A percentile compares a stretch with the other conserved stretches of the same genome.
phyloP scores from a whole-genome alignment of 805 yeast species.

The Kurtzmaniella fragi region DNA sequence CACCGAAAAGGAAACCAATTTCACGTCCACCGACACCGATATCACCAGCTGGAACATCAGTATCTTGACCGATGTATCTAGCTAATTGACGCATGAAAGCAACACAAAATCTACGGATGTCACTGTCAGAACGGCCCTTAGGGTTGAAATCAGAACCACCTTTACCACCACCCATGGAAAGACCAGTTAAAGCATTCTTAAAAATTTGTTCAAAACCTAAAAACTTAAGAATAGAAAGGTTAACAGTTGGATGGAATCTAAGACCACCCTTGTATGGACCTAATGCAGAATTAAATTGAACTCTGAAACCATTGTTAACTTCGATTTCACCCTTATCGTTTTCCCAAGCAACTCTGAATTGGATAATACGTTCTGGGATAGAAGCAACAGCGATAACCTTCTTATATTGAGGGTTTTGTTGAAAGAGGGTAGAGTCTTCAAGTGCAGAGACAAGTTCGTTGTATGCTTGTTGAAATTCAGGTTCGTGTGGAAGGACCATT shows the following conservation, averaged over 20 bases:
- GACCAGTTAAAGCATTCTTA: constrained; percentile 96
- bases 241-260: constrained; percentile 96
- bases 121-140: constrained; percentile 87
- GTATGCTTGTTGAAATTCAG: constrained; percentile 99
- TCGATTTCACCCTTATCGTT: constrained; percentile 87
- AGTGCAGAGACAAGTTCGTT: constrained; percentile 85
- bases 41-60: constrained; percentile 99
- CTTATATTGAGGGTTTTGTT: constrained; percentile 84
- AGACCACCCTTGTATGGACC: constrained; percentile 99
- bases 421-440: constrained; percentile 86
- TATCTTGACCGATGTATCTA: constrained; percentile 94
- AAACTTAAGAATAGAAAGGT: constrained; percentile 90
- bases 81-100: constrained; percentile 94
- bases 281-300: constrained; percentile 95
- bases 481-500: constrained; percentile 87
- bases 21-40: constrained; percentile 98
- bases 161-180: constrained; percentile 98
- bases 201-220: constrained; percentile 98
- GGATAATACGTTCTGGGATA: constrained; percentile 92
- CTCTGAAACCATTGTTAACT: constrained; percentile 97
- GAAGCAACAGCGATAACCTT: constrained; percentile 86
- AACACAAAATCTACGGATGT: constrained; percentile 95
- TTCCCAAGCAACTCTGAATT: constrained; percentile 98
- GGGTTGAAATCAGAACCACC: constrained; percentile 99
- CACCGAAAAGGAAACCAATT: constrained; percentile 93